Evolutionary conservation across 1,284 basidiomycete species (phyloP).

Genomic region (Austroboletus novae-zelandiae): DNA sequence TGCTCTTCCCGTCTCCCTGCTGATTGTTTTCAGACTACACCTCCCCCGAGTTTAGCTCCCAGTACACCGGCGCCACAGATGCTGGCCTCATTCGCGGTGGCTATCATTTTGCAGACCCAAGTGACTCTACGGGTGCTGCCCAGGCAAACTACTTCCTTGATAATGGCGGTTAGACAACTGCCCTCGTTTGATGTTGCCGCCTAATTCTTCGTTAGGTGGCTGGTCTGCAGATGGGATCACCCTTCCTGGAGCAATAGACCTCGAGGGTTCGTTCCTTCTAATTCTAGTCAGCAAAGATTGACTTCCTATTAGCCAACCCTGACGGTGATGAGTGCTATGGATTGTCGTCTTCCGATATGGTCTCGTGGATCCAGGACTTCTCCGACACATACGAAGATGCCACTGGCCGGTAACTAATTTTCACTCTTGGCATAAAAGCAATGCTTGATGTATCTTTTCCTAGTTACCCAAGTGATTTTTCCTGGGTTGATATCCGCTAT

Average conservation of each 20-base stretch:
- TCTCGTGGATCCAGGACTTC: constrained; percentile 61
- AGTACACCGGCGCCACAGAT: constrained; percentile 47
- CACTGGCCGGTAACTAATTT: constrained; percentile 42
- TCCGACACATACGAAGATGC: constrained; percentile 56
- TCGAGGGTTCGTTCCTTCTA: constrained; percentile 46
- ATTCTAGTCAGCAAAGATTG: not conserved
- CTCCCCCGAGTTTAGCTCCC: constrained; percentile 38
- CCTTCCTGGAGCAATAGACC: constrained; percentile 63
- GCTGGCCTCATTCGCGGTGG: constrained; percentile 49
- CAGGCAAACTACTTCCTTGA: constrained; percentile 56
- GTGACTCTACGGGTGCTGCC: constrained; percentile 40
- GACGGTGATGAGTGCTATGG: constrained; percentile 55
- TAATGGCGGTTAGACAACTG: constrained; percentile 47
- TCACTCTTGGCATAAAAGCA: not conserved
- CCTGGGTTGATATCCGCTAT: not conserved
- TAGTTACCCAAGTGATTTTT: constrained; percentile 37
- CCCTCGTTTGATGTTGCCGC: not conserved
- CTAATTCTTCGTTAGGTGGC: constrained; percentile 38
- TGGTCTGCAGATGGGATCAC: constrained; percentile 61
- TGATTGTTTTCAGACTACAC: constrained; percentile 26
- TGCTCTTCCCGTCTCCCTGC: not conserved
- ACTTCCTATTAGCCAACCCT: constrained; percentile 41
- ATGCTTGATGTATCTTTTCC: constrained; percentile 1
- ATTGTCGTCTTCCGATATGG: constrained; percentile 51
- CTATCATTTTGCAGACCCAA: constrained; percentile 54